These are phyloP conservation scores for Ananas comosus DNA, from an alignment of 176 grass and related monocot genomes.

Conservation along the genomic window DNA sequence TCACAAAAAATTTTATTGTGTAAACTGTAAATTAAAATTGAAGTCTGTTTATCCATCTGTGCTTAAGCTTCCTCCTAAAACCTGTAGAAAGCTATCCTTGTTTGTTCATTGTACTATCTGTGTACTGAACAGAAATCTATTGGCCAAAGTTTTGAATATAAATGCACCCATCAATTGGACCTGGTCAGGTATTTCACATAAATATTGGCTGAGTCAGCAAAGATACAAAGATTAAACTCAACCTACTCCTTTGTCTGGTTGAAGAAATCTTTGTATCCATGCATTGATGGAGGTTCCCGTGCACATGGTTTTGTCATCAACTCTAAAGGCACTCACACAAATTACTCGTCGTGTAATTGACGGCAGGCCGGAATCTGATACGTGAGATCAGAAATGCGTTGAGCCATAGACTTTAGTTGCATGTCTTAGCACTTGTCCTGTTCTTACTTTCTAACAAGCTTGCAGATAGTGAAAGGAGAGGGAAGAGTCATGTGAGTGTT, in stretches of 20 bases:
- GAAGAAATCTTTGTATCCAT: slow-evolving; percentile 8
- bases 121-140: too few species aligned
- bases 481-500: background rate
- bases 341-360: background rate
- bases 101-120: too few species aligned
- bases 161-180: too few species aligned
- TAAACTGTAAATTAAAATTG: too few species aligned
- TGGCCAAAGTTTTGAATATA: too few species aligned
- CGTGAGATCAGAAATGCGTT: background rate
- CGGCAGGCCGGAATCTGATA: slow-evolving; percentile 1
- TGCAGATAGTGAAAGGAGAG: slow-evolving; percentile 4
- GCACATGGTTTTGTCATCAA: slow-evolving; percentile 25
- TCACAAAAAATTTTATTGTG: too few species aligned
- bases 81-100: too few species aligned
- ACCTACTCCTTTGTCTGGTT: slow-evolving; percentile 3
- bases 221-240: background rate
- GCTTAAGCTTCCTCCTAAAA: too few species aligned
- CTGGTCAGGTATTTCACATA: too few species aligned
- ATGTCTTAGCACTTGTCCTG: background rate
- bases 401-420: background rate
- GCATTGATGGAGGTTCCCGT: slow-evolving; percentile 4
- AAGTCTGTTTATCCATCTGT: too few species aligned
- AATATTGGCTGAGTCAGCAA: background rate
- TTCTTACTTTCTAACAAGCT: background rate
- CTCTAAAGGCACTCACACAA: slow-evolving; percentile 10